These are phyloP conservation scores for Cucumis hystrix DNA, from an alignment of 306 rosid genomes.

Conservation along the genomic window DNA sequence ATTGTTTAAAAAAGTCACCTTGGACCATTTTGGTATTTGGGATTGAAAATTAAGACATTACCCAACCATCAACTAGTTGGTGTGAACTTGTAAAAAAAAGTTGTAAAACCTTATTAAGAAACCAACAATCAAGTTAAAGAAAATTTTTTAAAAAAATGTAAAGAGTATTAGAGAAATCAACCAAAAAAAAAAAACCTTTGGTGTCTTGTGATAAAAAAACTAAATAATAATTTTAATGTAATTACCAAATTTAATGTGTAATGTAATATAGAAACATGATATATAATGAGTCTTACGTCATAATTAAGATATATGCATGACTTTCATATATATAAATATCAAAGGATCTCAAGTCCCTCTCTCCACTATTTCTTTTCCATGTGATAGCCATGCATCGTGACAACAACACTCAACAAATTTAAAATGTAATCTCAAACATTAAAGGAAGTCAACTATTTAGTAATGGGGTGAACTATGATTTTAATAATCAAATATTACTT, in stretches of 20 bases:
- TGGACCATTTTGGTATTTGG: background rate
- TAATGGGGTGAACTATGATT: background rate
- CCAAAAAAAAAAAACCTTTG: too few relatives aligned
- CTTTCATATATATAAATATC: background rate
- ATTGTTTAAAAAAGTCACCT: background rate
- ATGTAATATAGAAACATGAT: too few relatives aligned
- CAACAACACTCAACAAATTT: background rate
- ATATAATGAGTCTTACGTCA: background rate
- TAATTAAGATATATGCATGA: background rate
- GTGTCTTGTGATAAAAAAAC: too few relatives aligned
- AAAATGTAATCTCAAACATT: background rate
- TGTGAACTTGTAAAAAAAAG: background rate
- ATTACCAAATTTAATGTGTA: too few relatives aligned
- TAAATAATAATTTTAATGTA: too few relatives aligned
- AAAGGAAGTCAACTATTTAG: slow-evolving; percentile 4
- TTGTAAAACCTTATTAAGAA: too few relatives aligned
- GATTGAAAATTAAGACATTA: background rate
- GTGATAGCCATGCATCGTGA: background rate
- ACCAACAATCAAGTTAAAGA: too few relatives aligned
- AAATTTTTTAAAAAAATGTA: too few relatives aligned
- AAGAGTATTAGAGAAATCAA: too few relatives aligned
- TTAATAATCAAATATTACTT: background rate
- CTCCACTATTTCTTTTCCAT: background rate
- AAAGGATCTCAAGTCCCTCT: background rate
- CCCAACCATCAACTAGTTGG: background rate